Base-by-base conservation (phyloP, 192 early-diverging fungal species). In the Mortierella antarctica region DNA sequence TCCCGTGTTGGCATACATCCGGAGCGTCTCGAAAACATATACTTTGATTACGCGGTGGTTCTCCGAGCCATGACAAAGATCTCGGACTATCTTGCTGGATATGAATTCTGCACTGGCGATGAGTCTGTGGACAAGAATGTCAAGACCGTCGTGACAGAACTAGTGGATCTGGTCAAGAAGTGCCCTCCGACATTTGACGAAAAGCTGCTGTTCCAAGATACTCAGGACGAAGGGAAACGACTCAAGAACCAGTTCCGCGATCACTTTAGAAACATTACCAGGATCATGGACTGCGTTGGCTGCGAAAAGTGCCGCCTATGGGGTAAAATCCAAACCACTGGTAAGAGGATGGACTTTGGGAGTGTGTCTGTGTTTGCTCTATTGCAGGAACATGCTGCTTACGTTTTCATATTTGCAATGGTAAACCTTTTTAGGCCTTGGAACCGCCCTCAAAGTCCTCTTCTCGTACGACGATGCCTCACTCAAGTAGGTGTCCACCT, bases 241-340 rank as follows among this genome's bases (percentile, higher is more conserved):
- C 87, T 98, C 17, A 95, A 95, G 82, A 75, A 89, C 20, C 95
- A 99, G 85, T 95, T 98, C 82, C 91, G 95, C 78, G 87, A 91
- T 39, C 91, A 92, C 71, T 99, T 99, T 86, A 89, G 98, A 63
- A 99, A 99, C 74, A 93, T 99, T 18, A 95, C 97, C 13, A 83
- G 91, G 21, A 98, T 99, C 81, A 99, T 99, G 97, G 98, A 99
- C 85, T 99, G 98, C 81, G 96, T 98, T 23, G 95, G 93, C 1
- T 99, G 98, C 79, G 96, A 99, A 84, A 99, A 99, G 84, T 99
- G 98, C 71, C 83, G 95, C 50, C 84, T 99, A 44, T 99, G 98
- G 98, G 98, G 98, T 31, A 99, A 99, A 77, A 73, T 98, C 9
- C 98, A 99, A 87, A 92, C 91, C 4, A 89, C 47, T 31, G 72